Base-by-base conservation (phyloP, 345 rosid species). In the Bruguiera gymnorhiza region DNA sequence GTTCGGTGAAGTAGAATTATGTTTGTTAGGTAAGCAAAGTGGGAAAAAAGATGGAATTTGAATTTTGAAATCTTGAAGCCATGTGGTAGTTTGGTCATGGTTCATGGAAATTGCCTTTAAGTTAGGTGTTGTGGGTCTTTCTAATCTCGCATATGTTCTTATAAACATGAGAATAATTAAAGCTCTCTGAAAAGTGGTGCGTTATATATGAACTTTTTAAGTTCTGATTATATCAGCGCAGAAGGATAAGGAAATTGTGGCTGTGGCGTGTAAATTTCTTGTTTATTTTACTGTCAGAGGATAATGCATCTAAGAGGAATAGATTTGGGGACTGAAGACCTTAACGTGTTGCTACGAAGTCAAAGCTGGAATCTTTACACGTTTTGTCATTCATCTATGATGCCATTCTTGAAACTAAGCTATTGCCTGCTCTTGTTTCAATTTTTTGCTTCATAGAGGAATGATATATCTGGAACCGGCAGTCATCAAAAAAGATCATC, bases 391-490 rank as follows among this genome's bases (percentile, higher is more conserved):
- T 19, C 57, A 43, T 34, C 63, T 48, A 27, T 20, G 70, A 6
- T 5, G 37, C 20, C 60, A 50, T 65, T 39, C 60, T 18, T 70
- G 10, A 51, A 51, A 63, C 13, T 27, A 1, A 62, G 34, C 63
- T 58, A 24, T 54, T 78, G 30, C 20, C 21, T 66, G 55, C 30
- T 56, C 60, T 7, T 63, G 43, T 24, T 56, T 71, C 71, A 51
- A 36, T 67, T 76, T 8, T 8, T 75, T 77, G 39, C 75, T 78
- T 78, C 79, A 75, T 71, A 92, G 97, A 87, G 96, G 79, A 82
- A 85, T 85, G 98, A 95, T 73, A 85, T 86, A 69, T 87, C 97
- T 58, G 99, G 96, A 69, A 85, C 85, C 21, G 87, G 89, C 59
- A 83, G 89, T 78, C 89, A 86, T 62, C 89, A 86, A 62, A 85